Evolutionary conservation across 2,329 filamentous ascomycete species (phyloP), one percentile per base, ranked within the genome.

Genomic region (Furcasterigmium sp.): DNA sequence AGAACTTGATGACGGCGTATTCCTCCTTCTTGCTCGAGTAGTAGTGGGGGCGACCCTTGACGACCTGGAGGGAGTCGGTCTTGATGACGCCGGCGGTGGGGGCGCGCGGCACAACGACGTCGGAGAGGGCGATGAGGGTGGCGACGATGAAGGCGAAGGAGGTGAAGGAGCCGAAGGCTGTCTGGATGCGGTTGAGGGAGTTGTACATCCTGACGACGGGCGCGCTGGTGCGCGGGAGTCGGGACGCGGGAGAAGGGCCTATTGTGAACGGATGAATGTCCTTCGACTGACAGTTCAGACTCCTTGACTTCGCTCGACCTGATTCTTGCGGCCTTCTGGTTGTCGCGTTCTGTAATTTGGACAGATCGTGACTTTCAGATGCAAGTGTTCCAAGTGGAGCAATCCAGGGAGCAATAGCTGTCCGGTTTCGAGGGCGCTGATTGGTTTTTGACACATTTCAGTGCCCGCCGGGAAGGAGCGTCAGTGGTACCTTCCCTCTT

Each of bases 91-190:
- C 64, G 11, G 80, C 81, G 37, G 67, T 78, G 0, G 89, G 88
- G 7, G 76, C 76, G 51, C 89, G 84, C 4, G 84, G 79, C 46
- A 73, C 72, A 56, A 84, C 67, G 55, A 95, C 65, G 56, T 91
- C 88, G 30, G 89, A 91, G 40, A 85, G 71, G 38, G 91, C 91
- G 55, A 96, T 87, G 46, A 94, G 69, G 43, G 77, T 79, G 41
- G 82, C 91, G 43, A 96, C 78, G 45, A 80, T 79, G 60, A 95
- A 93, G 45, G 86, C 85, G 51, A 96, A 90, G 20, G 90, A 94
- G 15, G 93, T 97, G 75, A 97, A 96, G 80, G 95, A 96, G 65
- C 93, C 90, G 64, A 98, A 98, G 63, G 90, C 84, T 69, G 89
- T 91, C 68, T 98, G 93, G 53, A 85, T 66, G 54, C 93, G 87